Conservation (phyloP, 2,329 filamentous ascomycete genomes). For the Neofusicoccum sp. region DNA sequence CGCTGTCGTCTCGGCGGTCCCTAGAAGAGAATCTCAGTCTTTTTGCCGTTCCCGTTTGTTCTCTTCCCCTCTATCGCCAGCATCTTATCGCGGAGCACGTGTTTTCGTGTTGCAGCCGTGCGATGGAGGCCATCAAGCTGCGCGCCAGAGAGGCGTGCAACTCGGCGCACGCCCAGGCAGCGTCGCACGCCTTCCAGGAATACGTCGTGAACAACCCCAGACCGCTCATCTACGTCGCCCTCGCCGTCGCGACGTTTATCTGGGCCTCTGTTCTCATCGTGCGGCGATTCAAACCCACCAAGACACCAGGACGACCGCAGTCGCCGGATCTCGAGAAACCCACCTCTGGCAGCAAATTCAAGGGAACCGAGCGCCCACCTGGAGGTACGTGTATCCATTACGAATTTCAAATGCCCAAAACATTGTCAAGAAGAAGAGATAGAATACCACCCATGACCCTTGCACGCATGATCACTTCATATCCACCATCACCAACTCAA, state of each 20-base stretch:
- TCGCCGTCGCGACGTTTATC: constrained; percentile 31
- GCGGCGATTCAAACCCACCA: constrained; percentile 28
- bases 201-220: constrained; percentile 22
- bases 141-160: constrained; percentile 19
- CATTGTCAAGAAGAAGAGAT: neutral
- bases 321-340: constrained; percentile 48
- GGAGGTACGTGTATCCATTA: constrained; percentile 43
- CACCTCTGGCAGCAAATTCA: constrained; percentile 29
- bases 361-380: constrained; percentile 37
- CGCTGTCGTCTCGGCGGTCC: neutral
- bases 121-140: constrained; percentile 24
- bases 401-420: neutral
- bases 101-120: constrained; percentile 20
- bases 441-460: too few relatives aligned
- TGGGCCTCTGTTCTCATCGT: constrained; percentile 31
- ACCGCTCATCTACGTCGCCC: constrained; percentile 30
- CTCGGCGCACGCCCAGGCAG: constrained; percentile 5
- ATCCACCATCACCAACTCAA: neutral
- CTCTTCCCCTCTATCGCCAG: constrained; percentile 17
- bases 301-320: constrained; percentile 23
- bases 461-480: neutral
- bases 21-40: neutral
- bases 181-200: constrained; percentile 8
- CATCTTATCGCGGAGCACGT: neutral
- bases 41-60: neutral